A percentile compares a stretch with the other conserved stretches of the same genome.
Conservation (phyloP, 169 alveolate genomes). For the Plasmodium inui region DNA sequence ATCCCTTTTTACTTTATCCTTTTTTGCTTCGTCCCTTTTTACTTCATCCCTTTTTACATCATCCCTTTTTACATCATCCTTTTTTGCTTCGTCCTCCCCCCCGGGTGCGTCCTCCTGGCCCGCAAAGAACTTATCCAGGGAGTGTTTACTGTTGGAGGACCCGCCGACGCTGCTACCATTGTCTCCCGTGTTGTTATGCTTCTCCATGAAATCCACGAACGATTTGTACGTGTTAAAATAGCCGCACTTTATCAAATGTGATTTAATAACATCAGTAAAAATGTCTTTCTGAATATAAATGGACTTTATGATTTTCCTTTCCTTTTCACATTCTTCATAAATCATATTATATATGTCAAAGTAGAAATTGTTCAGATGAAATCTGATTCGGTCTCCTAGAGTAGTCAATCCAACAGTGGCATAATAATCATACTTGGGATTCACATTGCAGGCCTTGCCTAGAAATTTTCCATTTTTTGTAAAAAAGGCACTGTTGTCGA, state of each 20-base stretch:
- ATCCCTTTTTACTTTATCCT: neutral
- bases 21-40: neutral
- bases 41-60: neutral
- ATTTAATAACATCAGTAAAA: conserved; percentile 53
- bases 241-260: conserved; percentile 71
- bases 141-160: conserved; percentile 20
- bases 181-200: conserved; percentile 33
- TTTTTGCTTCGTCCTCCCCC: neutral
- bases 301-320: conserved; percentile 69
- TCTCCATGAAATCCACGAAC: conserved; percentile 38
- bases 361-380: conserved; percentile 51
- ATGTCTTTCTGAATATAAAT: conserved; percentile 69
- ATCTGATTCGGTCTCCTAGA: conserved; percentile 58
- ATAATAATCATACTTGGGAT: conserved; percentile 70
- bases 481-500: conserved; percentile 82
- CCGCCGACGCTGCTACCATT: conserved; percentile 33
- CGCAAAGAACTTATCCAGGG: conserved; percentile 5
- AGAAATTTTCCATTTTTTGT: conserved; percentile 85
- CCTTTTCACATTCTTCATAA: conserved; percentile 72
- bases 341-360: conserved; percentile 67
- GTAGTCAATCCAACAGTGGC: conserved; percentile 75
- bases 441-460: conserved; percentile 77
- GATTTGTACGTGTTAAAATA: conserved; percentile 57
- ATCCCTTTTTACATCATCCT: neutral
- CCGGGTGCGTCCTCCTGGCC: neutral